Conservation (phyloP, 2,329 filamentous ascomycete species). For the Dissoconium aciculare region DNA sequence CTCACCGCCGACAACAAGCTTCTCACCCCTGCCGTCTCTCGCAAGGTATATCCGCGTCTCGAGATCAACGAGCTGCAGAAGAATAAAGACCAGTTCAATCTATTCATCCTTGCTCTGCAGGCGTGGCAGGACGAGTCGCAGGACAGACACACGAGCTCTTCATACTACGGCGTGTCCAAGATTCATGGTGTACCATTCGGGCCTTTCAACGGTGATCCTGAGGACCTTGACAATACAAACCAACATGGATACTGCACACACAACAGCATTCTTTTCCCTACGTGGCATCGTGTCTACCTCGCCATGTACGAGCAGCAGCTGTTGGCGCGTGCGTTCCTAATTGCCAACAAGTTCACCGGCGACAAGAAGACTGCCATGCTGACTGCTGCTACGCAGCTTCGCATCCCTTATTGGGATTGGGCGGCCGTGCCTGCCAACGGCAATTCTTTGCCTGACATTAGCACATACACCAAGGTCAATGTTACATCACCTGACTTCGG, state of each 20-base stretch:
- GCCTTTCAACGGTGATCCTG: slow-evolving; percentile 18
- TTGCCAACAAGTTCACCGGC: slow-evolving; percentile 16
- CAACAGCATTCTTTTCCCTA: slow-evolving; percentile 22
- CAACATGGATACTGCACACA: slow-evolving; percentile 24
- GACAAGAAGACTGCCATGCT: slow-evolving; percentile 13
- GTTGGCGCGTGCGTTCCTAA: slow-evolving; percentile 15
- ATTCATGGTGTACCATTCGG: slow-evolving; percentile 17
- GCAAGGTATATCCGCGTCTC: slow-evolving; percentile 8
- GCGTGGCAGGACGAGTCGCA: slow-evolving; percentile 6
- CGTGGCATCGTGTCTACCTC: slow-evolving; percentile 22
- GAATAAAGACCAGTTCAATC: slow-evolving; percentile 10
- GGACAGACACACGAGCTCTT: slow-evolving; percentile 7
- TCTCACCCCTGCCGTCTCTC: slow-evolving; percentile 3
- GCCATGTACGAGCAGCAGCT: slow-evolving; percentile 23
- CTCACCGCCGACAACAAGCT: slow-evolving; percentile 1
- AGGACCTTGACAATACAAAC: slow-evolving; percentile 16
- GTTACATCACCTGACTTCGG: slow-evolving; percentile 14
- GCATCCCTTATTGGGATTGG: slow-evolving; percentile 20
- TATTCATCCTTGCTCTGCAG: slow-evolving; percentile 12
- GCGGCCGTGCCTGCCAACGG: slow-evolving; percentile 12
- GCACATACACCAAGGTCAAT: slow-evolving; percentile 14
- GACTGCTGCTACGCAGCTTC: slow-evolving; percentile 15
- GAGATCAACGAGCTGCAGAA: slow-evolving; percentile 11
- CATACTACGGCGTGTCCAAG: slow-evolving; percentile 9
- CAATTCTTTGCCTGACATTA: slow-evolving; percentile 13